A percentile compares a stretch with the other conserved stretches of the same genome.
Evolutionary conservation across 176 grass and related monocot genomes (phyloP).

Genomic region (Raddia guianensis): DNA sequence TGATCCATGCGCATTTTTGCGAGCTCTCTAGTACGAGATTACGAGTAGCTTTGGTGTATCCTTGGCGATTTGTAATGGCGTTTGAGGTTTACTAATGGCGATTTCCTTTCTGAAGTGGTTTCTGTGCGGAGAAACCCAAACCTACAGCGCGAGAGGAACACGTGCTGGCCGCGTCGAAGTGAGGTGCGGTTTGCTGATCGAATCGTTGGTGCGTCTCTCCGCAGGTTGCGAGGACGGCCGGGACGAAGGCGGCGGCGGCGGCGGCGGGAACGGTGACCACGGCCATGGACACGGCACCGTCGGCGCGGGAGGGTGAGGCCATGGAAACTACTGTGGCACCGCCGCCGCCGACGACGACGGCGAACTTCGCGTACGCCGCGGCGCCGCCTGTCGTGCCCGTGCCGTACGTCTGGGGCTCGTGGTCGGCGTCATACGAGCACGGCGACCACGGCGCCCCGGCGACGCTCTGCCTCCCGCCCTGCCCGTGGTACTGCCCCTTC

Average conservation of each 20-base stretch:
- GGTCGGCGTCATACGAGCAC: neutral
- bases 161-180: too few species aligned
- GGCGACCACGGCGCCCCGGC: constrained; percentile 10
- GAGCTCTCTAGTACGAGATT: too few species aligned
- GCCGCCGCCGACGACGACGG: constrained; percentile 16
- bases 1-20: too few species aligned
- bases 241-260: neutral
- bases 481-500: constrained; percentile 54
- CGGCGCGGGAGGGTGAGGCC: neutral
- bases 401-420: constrained; percentile 59
- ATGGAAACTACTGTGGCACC: neutral
- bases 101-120: neutral
- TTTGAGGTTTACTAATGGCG: neutral
- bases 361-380: constrained; percentile 29
- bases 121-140: neutral
- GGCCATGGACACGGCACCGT: neutral
- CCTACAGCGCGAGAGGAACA: neutral
- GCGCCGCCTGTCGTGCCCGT: constrained; percentile 4
- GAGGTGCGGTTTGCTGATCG: neutral
- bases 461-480: constrained; percentile 38
- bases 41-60: neutral
- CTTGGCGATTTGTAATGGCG: neutral
- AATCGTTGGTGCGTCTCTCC: neutral
- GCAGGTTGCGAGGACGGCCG: constrained; percentile 39
- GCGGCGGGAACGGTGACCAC: neutral